Conservation (phyloP, 306 rosid species). For the Quercus parvula region DNA sequence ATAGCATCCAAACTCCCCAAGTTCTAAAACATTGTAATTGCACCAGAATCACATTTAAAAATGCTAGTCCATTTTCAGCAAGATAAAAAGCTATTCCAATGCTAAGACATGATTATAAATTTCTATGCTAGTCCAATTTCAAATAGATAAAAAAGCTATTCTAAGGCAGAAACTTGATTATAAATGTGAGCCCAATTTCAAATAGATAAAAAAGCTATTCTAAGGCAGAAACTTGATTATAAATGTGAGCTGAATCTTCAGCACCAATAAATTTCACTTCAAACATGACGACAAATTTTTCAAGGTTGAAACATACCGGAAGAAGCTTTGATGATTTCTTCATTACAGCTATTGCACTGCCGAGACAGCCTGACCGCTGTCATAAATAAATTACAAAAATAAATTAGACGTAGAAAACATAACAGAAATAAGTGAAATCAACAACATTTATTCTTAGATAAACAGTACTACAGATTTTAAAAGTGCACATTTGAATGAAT, state of each 20-base stretch:
- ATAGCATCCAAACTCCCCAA: not conserved
- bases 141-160: not conserved
- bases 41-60: not conserved
- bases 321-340: constrained; percentile 83
- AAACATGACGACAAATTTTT: not conserved
- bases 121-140: not conserved
- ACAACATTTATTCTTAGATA: constrained; percentile 7
- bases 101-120: no score
- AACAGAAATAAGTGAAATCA: constrained; percentile 3
- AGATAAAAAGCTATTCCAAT: not conserved
- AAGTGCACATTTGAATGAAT: not conserved
- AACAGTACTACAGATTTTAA: not conserved
- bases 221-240: not conserved
- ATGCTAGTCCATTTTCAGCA: not conserved
- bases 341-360: constrained; percentile 90
- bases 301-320: constrained; percentile 55
- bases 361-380: constrained; percentile 94
- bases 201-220: not conserved
- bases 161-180: not conserved
- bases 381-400: constrained; percentile 17
- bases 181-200: not conserved
- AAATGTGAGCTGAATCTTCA: not conserved
- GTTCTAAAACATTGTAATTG: not conserved
- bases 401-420: constrained; percentile 24
- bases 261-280: not conserved